Evolutionary conservation across 306 rosid genomes (phyloP).

Genomic region (Lagenaria siceraria): DNA sequence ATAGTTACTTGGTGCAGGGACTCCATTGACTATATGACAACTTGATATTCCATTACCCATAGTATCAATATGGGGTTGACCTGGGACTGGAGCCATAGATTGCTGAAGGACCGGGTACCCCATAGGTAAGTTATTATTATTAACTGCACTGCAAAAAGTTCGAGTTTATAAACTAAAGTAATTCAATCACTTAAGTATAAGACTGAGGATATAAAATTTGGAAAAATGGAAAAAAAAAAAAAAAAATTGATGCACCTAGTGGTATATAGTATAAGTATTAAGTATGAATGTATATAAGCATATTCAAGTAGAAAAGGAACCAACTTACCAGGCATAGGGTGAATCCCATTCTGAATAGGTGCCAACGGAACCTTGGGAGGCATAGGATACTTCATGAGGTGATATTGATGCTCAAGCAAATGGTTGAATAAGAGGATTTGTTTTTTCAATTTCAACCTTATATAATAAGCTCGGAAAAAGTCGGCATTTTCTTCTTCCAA

Average conservation of each 20-base stretch:
- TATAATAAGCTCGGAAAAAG: slow-evolving; percentile 86
- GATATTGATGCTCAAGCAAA: slow-evolving; percentile 81
- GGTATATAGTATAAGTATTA: not conserved
- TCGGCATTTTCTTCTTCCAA: slow-evolving; percentile 97
- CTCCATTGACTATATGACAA: slow-evolving; percentile 87
- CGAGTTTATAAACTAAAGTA: slow-evolving; percentile 21
- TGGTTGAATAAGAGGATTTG: slow-evolving; percentile 84
- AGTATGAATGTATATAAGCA: not conserved
- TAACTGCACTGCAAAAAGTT: slow-evolving; percentile 82
- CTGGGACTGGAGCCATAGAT: slow-evolving; percentile 47
- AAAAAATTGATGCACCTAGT: not conserved
- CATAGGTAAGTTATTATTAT: slow-evolving; percentile 82
- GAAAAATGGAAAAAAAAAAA: not conserved
- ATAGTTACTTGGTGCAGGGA: slow-evolving; percentile 71
- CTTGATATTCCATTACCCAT: slow-evolving; percentile 59
- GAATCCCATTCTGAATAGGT: slow-evolving; percentile 88
- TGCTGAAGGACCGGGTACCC: slow-evolving; percentile 85
- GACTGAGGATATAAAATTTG: not conserved
- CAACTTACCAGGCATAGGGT: slow-evolving; percentile 82
- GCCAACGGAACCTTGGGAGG: slow-evolving; percentile 88
- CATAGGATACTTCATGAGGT: slow-evolving; percentile 60
- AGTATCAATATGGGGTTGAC: slow-evolving; percentile 67
- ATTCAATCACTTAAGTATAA: not conserved
- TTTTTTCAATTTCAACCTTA: slow-evolving; percentile 81
- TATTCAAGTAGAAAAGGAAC: slow-evolving; percentile 8